These are phyloP conservation scores for Poronia punctata DNA, from an alignment of 495 filamentous ascomycete species.

Conservation along the genomic window DNA sequence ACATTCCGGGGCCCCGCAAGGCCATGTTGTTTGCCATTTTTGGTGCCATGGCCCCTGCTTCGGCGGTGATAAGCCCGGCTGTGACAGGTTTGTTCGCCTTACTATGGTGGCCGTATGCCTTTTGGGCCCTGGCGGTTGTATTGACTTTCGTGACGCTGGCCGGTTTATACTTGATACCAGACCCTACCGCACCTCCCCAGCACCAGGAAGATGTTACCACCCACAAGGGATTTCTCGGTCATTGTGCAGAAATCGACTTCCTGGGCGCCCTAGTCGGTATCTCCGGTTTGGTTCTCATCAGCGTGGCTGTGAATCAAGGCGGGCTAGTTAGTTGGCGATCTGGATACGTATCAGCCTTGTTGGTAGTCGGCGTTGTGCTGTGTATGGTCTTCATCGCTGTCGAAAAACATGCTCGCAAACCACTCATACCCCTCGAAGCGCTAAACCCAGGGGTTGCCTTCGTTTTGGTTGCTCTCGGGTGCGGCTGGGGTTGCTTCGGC, in stretches of 20 bases:
- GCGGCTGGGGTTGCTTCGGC: conserved; percentile 58
- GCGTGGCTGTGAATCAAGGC: conserved; percentile 57
- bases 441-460: conserved; percentile 47
- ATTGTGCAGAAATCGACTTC: conserved; percentile 41
- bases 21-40: conserved; percentile 61
- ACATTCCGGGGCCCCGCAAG: conserved; percentile 49
- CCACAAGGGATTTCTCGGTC: conserved; percentile 9
- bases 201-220: conserved; percentile 5
- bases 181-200: conserved; percentile 34
- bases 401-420: conserved; percentile 41
- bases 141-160: conserved; percentile 35
- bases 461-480: conserved; percentile 49
- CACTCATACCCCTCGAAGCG: conserved; percentile 49
- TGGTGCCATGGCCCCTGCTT: conserved; percentile 55
- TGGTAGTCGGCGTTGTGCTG: conserved; percentile 47
- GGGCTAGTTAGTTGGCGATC: conserved; percentile 50
- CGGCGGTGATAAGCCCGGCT: conserved; percentile 45
- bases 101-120: conserved; percentile 63
- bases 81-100: conserved; percentile 49
- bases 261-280: conserved; percentile 47
- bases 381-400: conserved; percentile 46
- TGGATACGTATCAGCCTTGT: conserved; percentile 46
- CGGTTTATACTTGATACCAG: conserved; percentile 44
- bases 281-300: conserved; percentile 49
- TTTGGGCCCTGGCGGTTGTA: conserved; percentile 47